Evolutionary conservation across 495 filamentous ascomycete genomes (phyloP), one percentile per base, ranked within the genome.

Genomic region (Aspergillus sclerotiicarbonarius): DNA sequence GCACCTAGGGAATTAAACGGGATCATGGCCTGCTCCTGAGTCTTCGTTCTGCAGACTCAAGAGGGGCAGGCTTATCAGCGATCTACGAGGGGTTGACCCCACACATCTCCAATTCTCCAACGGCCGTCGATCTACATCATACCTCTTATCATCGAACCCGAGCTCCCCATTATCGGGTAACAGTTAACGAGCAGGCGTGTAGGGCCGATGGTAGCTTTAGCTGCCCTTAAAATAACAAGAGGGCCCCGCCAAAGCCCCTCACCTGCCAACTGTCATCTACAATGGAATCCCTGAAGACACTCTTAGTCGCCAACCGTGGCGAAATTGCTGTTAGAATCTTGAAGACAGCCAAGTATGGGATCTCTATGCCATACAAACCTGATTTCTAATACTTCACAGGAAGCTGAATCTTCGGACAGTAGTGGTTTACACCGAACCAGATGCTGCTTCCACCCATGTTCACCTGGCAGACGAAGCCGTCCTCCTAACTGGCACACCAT

Each of bases 371-470:
- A 2, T 15, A 16, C 31, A 20, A 13, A 21, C 43, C 20, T 25
- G 35, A 12, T 7, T 3, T 25, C 48, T 53, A 49, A 37, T 41
- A n/a, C 45, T 15, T 20, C 25, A 35, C 25, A 74, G 70, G 35
- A 59, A 66, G 33, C 66, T 82, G 2, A 66, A 70, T 13, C 74
- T 85, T 32, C 66, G 68, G 8, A 81, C 78, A 6, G 72, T 86
- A 60, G 72, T 82, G 6, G 71, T 86, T 4, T 85, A 84, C 55
- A 82, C 83, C 4, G 66, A 78, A 13, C 73, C 76, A 4, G 84
- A 85, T 64, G 74, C 76, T n/a, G 77, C 76, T 6, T 84, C 81
- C 4, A 67, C 71, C 5, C 82, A 87, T 66, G 80, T 84, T 13
- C 68, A 64, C 9, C 60, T 75, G 13, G 83, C 82, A 53, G 82